Evolutionary conservation across 306 rosid genomes (phyloP).

Genomic region (Begonia peltatifolia): DNA sequence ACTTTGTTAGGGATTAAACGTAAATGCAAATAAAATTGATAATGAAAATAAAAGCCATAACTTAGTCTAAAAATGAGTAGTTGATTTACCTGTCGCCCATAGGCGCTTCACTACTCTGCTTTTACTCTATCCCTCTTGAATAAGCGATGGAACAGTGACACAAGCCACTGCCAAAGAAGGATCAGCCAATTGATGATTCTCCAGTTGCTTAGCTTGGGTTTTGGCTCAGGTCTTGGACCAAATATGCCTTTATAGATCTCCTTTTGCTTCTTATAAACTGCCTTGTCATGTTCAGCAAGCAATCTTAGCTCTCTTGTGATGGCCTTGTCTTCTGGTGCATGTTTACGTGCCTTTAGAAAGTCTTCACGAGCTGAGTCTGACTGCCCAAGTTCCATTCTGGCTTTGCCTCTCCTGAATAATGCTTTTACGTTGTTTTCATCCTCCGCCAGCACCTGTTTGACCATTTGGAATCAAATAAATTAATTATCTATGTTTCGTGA

Average conservation of each 20-base stretch:
- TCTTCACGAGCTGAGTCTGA: constrained; percentile 78
- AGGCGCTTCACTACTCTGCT: constrained; percentile 18
- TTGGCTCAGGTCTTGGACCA: constrained; percentile 63
- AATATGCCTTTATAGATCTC: constrained; percentile 88
- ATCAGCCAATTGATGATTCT: constrained; percentile 22
- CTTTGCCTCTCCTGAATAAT: constrained; percentile 78
- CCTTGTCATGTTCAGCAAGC: constrained; percentile 74
- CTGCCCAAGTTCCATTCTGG: constrained; percentile 85
- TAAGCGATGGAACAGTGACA: constrained; percentile 40
- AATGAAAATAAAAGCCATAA: too few species aligned
- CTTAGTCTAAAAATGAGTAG: too few species aligned
- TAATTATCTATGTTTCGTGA: too few species aligned
- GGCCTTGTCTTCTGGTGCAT: constrained; percentile 65
- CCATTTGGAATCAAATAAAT: constrained; percentile 1
- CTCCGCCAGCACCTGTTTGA: constrained; percentile 60
- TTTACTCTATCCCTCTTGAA: constrained; percentile 32
- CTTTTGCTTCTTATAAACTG: constrained; percentile 79
- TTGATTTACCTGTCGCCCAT: too few species aligned
- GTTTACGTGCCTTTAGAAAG: constrained; percentile 48
- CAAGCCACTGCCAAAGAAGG: constrained; percentile 52
- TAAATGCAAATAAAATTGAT: too few species aligned
- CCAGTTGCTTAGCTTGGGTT: constrained; percentile 27
- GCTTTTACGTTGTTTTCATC: constrained; percentile 83
- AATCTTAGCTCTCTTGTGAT: constrained; percentile 58
- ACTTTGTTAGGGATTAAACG: too few species aligned